Evolutionary conservation across 2,329 filamentous ascomycete genomes (phyloP).

Genomic region (Pestalotiopsis sp.): DNA sequence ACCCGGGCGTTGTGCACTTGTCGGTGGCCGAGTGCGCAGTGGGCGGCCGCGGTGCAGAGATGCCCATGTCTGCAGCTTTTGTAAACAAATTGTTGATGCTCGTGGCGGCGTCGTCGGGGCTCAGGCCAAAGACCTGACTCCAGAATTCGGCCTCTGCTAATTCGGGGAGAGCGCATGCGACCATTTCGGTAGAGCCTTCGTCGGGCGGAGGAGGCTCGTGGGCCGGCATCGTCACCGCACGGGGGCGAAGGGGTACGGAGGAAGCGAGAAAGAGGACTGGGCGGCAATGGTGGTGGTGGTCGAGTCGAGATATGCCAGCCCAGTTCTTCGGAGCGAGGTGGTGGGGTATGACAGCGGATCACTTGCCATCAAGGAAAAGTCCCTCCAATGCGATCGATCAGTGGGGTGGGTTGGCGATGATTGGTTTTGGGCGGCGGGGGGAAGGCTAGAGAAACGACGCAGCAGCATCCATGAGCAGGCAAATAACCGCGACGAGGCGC

Average conservation of each 20-base stretch:
- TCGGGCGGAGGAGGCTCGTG: conserved; percentile 6
- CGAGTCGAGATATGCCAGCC: conserved; percentile 1
- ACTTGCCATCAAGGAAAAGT: conserved; percentile 6
- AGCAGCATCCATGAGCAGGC: not conserved
- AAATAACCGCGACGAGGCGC: not conserved
- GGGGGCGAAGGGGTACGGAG: not conserved
- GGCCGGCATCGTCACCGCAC: conserved; percentile 4
- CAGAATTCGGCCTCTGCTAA: conserved; percentile 29
- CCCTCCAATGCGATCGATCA: not conserved
- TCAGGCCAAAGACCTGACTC: conserved; percentile 27
- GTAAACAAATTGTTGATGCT: conserved; percentile 32
- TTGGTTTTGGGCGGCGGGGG: not conserved
- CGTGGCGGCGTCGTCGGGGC: conserved; percentile 20
- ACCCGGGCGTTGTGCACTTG: conserved; percentile 34
- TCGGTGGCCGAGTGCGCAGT: conserved; percentile 28
- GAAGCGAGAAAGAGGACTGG: not conserved
- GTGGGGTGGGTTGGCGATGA: not conserved
- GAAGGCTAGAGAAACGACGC: not conserved
- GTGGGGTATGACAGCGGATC: conserved; percentile 6
- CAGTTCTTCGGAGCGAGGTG: conserved; percentile 1
- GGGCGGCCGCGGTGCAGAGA: conserved; percentile 30
- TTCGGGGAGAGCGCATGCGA: conserved; percentile 24
- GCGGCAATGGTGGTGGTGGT: not conserved
- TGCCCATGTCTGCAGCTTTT: conserved; percentile 37
- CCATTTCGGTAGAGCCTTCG: conserved; percentile 3